These are phyloP conservation scores for Bipolaris gigantea DNA, from an alignment of 2,329 filamentous ascomycete genomes.

Conservation along the genomic window DNA sequence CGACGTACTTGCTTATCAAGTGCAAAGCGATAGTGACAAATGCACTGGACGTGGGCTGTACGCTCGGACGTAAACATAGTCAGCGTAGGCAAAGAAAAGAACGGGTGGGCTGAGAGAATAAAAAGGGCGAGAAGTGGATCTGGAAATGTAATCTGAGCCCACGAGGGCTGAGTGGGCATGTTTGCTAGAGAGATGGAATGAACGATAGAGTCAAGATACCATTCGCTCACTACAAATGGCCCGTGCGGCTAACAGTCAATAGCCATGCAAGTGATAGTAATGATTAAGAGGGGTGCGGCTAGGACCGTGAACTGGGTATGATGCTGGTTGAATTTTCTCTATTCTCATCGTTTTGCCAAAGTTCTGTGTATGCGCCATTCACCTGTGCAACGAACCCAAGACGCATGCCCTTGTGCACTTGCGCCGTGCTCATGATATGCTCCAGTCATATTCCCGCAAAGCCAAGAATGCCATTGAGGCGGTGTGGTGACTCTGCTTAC, in stretches of 20 bases:
- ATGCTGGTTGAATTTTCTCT: not conserved
- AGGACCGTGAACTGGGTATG: not conserved
- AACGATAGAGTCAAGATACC: not conserved
- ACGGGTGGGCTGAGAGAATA: too few species aligned
- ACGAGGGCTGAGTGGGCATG: too few species aligned
- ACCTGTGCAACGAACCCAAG: not conserved
- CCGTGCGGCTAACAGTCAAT: conserved; percentile 2
- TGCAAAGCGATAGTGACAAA: too few species aligned
- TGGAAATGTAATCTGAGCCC: too few species aligned
- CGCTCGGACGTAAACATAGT: too few species aligned
- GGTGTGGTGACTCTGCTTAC: conserved; percentile 11
- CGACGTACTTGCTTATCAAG: too few species aligned
- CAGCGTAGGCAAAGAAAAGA: too few species aligned
- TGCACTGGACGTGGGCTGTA: too few species aligned
- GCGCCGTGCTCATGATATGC: conserved; percentile 10
- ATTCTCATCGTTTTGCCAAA: not conserved
- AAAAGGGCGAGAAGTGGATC: too few species aligned
- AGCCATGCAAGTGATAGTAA: not conserved
- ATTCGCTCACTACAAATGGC: conserved; percentile 8
- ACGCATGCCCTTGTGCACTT: not conserved
- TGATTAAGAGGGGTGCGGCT: too few species aligned
- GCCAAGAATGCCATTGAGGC: not conserved
- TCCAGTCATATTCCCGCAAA: not conserved
- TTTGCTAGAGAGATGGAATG: too few species aligned
- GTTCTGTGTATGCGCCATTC: not conserved